phyloP scores from a whole-genome alignment of 1,139 yeast species.

The Blastobotrys malaysiensis region DNA sequence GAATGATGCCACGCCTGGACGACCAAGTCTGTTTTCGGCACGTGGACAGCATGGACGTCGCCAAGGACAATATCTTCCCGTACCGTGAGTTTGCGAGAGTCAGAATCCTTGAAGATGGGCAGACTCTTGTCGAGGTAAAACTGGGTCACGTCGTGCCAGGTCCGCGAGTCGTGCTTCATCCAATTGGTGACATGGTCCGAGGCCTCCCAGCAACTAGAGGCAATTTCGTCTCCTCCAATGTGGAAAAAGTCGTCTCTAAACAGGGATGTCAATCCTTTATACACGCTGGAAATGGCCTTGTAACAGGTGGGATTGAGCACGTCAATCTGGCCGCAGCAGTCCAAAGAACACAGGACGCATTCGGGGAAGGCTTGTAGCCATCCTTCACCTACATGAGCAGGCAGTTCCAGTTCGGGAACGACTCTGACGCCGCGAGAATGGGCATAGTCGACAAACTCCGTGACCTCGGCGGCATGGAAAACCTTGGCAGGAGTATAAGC shows the following conservation, averaged over 20 bases:
- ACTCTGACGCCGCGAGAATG: constrained; percentile 41
- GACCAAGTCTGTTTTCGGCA: constrained; percentile 32
- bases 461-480: constrained; percentile 35
- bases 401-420: constrained; percentile 46
- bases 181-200: constrained; percentile 32
- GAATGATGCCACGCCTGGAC: constrained; percentile 41
- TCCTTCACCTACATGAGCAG: constrained; percentile 46
- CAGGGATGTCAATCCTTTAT: constrained; percentile 35
- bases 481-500: constrained; percentile 39
- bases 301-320: constrained; percentile 37
- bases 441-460: constrained; percentile 37
- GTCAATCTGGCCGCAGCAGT: constrained; percentile 44
- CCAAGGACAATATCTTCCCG: constrained; percentile 42
- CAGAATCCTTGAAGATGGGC: constrained; percentile 33
- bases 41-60: constrained; percentile 15
- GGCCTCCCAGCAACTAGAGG: constrained; percentile 36
- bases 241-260: constrained; percentile 42
- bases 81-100: constrained; percentile 34
- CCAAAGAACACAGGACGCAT: constrained; percentile 36
- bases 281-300: constrained; percentile 36
- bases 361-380: constrained; percentile 38
- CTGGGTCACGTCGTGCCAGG: constrained; percentile 36
- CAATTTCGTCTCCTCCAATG: constrained; percentile 45
- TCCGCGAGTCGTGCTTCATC: constrained; percentile 30
- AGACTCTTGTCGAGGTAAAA: constrained; percentile 38